Percentiles rank a stretch among this genome's conserved stretches.
Evolutionary conservation across 352 stramenopile species (phyloP).

Genomic region (Phytophthora podocarpi): DNA sequence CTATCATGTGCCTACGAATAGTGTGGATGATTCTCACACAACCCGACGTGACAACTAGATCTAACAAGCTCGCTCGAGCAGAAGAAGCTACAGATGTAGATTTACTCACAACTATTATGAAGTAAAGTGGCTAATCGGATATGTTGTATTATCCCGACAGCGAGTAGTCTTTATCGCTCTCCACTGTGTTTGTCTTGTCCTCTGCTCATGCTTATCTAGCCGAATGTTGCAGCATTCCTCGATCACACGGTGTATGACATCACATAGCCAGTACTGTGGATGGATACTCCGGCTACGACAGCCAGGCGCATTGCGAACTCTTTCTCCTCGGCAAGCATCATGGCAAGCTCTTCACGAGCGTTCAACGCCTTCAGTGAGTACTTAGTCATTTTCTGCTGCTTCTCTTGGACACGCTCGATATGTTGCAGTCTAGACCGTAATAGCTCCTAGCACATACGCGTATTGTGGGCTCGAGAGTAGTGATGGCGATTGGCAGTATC

Average conservation of each 20-base stretch:
- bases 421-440: not conserved
- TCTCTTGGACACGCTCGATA: not conserved
- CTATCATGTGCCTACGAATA: slow-evolving; percentile 1
- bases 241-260: not conserved
- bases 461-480: no score
- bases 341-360: not conserved
- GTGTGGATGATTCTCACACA: slow-evolving; percentile 4
- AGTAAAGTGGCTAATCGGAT: no score
- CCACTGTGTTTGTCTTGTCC: no score
- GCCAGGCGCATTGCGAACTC: not conserved
- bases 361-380: not conserved
- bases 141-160: no score
- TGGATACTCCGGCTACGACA: not conserved
- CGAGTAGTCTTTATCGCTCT: no score
- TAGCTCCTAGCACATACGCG: slow-evolving; percentile 5
- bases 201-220: no score
- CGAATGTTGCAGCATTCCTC: no score
- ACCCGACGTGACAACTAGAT: not conserved
- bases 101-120: slow-evolving; percentile 2
- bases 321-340: not conserved
- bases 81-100: slow-evolving; percentile 1
- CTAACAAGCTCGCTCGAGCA: not conserved
- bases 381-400: not conserved
- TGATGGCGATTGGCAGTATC: not conserved
- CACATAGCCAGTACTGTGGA: not conserved